These are phyloP conservation scores for Prasinococcaceae sp. DNA, from an alignment of 139 green algal species.

Conservation along the genomic window DNA sequence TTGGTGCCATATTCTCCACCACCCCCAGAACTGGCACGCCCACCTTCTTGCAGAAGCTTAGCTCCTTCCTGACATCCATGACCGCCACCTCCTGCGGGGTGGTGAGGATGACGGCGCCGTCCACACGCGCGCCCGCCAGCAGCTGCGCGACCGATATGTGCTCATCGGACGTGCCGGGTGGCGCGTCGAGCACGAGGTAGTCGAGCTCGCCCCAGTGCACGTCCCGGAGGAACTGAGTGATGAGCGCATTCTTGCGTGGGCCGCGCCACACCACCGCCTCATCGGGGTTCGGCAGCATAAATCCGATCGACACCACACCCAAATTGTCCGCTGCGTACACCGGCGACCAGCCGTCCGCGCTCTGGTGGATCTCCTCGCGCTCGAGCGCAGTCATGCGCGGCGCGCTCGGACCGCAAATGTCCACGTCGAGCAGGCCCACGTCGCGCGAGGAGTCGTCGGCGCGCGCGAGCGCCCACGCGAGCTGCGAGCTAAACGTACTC, in stretches of 20 bases:
- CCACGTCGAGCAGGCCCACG: slow-evolving; percentile 90
- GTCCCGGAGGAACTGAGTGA: slow-evolving; percentile 94
- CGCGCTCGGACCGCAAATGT: slow-evolving; percentile 91
- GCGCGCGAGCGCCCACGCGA: slow-evolving; percentile 69
- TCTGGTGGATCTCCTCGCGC: slow-evolving; percentile 81
- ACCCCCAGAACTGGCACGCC: slow-evolving; percentile 74
- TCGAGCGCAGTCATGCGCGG: slow-evolving; percentile 89
- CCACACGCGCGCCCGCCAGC: slow-evolving; percentile 38
- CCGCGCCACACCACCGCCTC: slow-evolving; percentile 95
- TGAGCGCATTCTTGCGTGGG: slow-evolving; percentile 49
- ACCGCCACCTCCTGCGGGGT: slow-evolving; percentile 85
- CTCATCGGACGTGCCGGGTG: slow-evolving; percentile 89
- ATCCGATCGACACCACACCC: slow-evolving; percentile 95
- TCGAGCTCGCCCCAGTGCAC: slow-evolving; percentile 88
- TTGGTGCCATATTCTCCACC: slow-evolving; percentile 91
- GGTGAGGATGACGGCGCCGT: slow-evolving; percentile 63
- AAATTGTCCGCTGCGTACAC: slow-evolving; percentile 85
- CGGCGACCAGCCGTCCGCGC: slow-evolving; percentile 21
- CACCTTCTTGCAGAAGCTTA: slow-evolving; percentile 95
- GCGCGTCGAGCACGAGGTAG: slow-evolving; percentile 67
- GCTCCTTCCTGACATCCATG: slow-evolving; percentile 93
- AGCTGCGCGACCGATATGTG: slow-evolving; percentile 92
- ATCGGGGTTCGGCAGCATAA: slow-evolving; percentile 87
- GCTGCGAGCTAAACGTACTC: slow-evolving; percentile 80
- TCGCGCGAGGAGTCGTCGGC: slow-evolving; percentile 15